Evolutionary conservation across 1,284 basidiomycete species (phyloP).

Genomic region (Naganishia sp.): DNA sequence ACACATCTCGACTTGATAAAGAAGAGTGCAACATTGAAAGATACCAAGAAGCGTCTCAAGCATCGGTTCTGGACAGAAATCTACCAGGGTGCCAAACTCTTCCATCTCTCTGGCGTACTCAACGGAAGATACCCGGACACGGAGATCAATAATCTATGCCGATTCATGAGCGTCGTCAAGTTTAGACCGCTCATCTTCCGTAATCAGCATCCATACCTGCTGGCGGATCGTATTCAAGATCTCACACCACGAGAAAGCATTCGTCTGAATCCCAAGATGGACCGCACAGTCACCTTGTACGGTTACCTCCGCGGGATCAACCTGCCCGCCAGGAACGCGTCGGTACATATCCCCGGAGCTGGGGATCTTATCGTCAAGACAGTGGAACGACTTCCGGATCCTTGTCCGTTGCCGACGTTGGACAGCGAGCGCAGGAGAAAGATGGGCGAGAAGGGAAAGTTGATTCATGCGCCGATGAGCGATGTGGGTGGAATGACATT

Average conservation of each 20-base stretch:
- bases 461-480: constrained; percentile 98
- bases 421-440: constrained; percentile 91
- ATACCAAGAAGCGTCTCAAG: constrained; percentile 93
- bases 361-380: constrained; percentile 79
- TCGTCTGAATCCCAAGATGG: constrained; percentile 73
- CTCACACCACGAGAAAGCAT: constrained; percentile 85
- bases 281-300: constrained; percentile 88
- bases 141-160: constrained; percentile 91
- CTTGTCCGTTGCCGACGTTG: constrained; percentile 88
- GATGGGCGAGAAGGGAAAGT: constrained; percentile 91
- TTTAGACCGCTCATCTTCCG: constrained; percentile 96
- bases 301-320: constrained; percentile 94
- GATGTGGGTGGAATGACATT: constrained; percentile 96
- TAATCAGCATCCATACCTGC: constrained; percentile 88
- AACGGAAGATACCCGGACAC: constrained; percentile 98
- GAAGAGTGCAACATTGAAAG: constrained; percentile 80
- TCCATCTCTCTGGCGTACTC: constrained; percentile 95
- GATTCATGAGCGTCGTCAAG: constrained; percentile 98
- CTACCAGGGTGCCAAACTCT: constrained; percentile 96
- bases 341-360: constrained; percentile 90
- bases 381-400: constrained; percentile 79
- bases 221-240: constrained; percentile 95
- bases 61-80: constrained; percentile 99
- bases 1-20: constrained; percentile 97
- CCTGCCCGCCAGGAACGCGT: constrained; percentile 72